phyloP scores from a whole-genome alignment of 139 green algal genomes.

The Ettlia oleoabundans region DNA sequence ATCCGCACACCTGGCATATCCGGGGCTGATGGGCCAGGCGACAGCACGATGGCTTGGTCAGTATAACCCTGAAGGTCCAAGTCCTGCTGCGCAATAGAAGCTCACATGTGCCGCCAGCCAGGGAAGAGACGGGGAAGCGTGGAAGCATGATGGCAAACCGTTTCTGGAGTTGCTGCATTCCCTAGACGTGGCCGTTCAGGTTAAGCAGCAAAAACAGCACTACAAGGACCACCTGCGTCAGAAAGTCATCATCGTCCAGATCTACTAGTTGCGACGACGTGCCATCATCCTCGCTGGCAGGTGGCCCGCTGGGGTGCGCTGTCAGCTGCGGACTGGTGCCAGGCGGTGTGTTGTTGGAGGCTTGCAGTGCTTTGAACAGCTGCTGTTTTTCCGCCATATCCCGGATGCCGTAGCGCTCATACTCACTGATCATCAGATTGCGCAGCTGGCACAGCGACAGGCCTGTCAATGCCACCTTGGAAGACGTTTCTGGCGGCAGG shows the following conservation, averaged over 20 bases:
- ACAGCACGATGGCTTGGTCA: neutral
- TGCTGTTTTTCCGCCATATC: conserved; percentile 82
- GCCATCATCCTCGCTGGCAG: conserved; percentile 29
- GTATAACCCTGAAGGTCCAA: conserved; percentile 33
- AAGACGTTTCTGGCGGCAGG: neutral
- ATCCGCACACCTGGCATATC: neutral
- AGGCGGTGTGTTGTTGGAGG: neutral
- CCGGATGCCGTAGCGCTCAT: conserved; percentile 67
- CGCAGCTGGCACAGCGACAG: neutral
- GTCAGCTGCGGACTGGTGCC: conserved; percentile 10
- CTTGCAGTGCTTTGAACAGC: conserved; percentile 70
- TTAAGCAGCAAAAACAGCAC: too few relatives aligned
- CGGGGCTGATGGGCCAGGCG: neutral
- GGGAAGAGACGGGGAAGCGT: too few relatives aligned
- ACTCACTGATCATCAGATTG: conserved; percentile 52
- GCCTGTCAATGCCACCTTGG: neutral
- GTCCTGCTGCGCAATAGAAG: too few relatives aligned
- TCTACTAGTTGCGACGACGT: conserved; percentile 82
- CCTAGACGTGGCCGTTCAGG: too few relatives aligned
- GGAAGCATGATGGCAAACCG: neutral
- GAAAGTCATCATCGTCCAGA: conserved; percentile 75
- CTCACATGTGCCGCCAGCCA: too few relatives aligned
- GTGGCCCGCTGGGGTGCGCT: neutral
- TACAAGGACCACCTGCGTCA: conserved; percentile 46
- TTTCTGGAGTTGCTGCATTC: too few relatives aligned